A percentile compares a stretch with the other conserved stretches of the same genome.
These are phyloP conservation scores for Funneliformis caledonium DNA, from an alignment of 371 early-diverging fungal genomes.

Conservation along the genomic window DNA sequence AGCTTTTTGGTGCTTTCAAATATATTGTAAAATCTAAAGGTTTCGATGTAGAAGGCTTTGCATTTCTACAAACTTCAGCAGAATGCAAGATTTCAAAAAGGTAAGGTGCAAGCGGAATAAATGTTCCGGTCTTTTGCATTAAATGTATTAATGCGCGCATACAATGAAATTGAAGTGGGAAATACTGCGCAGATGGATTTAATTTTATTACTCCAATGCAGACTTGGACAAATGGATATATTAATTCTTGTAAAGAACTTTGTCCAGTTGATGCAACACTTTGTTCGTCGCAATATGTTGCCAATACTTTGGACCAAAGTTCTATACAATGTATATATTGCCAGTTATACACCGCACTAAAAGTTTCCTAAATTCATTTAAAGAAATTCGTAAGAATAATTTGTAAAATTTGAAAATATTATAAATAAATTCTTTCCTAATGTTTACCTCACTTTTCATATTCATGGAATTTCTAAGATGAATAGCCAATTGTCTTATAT, in stretches of 20 bases:
- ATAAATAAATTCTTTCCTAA: not conserved
- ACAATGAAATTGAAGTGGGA: conserved; percentile 90
- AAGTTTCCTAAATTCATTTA: conserved; percentile 62
- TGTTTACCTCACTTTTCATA: conserved; percentile 66
- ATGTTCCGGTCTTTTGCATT: conserved; percentile 71
- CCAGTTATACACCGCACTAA: conserved; percentile 91
- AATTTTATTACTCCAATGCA: conserved; percentile 82
- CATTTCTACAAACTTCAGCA: conserved; percentile 58
- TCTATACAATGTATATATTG: conserved; percentile 89
- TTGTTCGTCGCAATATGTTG: conserved; percentile 62
- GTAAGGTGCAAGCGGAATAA: conserved; percentile 84
- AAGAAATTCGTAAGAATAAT: not conserved
- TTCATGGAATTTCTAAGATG: conserved; percentile 85
- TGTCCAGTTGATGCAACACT: conserved; percentile 49
- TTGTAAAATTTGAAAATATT: not conserved
- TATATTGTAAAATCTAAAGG: conserved; percentile 77
- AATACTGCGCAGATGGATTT: conserved; percentile 86
- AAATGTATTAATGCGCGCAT: conserved; percentile 72
- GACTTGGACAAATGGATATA: conserved; percentile 92
- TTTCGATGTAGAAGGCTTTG: conserved; percentile 75
- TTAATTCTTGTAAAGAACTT: conserved; percentile 72
- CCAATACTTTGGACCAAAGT: conserved; percentile 85
- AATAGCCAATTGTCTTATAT: conserved; percentile 91
- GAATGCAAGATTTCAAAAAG: conserved; percentile 69
- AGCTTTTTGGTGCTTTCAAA: conserved; percentile 78